These are phyloP conservation scores for Fusarium tjaetaba DNA, from an alignment of 2,329 filamentous ascomycete genomes.

Conservation along the genomic window DNA sequence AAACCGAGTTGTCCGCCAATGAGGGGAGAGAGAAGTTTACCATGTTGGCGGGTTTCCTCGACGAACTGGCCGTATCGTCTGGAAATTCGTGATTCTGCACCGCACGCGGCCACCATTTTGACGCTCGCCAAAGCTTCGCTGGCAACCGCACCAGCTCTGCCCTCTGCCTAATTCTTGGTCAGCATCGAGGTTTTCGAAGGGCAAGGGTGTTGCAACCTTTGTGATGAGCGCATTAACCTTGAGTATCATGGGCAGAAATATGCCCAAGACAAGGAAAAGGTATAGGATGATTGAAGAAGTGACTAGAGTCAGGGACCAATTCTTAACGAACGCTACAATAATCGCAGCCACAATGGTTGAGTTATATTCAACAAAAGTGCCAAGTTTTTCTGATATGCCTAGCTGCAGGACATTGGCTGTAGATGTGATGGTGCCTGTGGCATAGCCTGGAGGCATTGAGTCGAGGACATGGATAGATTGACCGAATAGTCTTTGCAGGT, in stretches of 20 bases:
- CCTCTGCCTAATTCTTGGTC: conserved; percentile 55
- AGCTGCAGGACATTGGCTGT: conserved; percentile 72
- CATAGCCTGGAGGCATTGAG: conserved; percentile 69
- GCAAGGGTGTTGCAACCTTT: conserved; percentile 43
- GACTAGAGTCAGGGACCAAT: conserved; percentile 69
- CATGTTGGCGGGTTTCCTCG: conserved; percentile 61
- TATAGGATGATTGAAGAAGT: conserved; percentile 67
- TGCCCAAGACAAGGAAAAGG: conserved; percentile 59
- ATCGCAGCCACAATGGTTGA: conserved; percentile 63
- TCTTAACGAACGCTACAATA: conserved; percentile 65
- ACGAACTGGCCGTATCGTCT: conserved; percentile 65
- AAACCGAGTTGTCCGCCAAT: conserved; percentile 63
- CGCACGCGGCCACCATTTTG: conserved; percentile 70
- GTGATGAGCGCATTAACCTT: conserved; percentile 59
- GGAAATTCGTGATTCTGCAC: conserved; percentile 65
- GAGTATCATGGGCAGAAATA: conserved; percentile 65
- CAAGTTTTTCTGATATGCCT: conserved; percentile 72
- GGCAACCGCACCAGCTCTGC: conserved; percentile 67
- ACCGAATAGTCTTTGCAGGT: conserved; percentile 69
- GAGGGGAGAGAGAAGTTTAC: conserved; percentile 60
- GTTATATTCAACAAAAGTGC: conserved; percentile 65
- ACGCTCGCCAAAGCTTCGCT: conserved; percentile 69
- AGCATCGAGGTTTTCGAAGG: neutral
- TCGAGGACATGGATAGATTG: conserved; percentile 76
- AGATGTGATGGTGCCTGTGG: conserved; percentile 70